Percentiles rank a stretch among this genome's conserved stretches.
These are phyloP conservation scores for Taphrina sp. DNA, from an alignment of 1,139 yeast genomes.

Conservation along the genomic window DNA sequence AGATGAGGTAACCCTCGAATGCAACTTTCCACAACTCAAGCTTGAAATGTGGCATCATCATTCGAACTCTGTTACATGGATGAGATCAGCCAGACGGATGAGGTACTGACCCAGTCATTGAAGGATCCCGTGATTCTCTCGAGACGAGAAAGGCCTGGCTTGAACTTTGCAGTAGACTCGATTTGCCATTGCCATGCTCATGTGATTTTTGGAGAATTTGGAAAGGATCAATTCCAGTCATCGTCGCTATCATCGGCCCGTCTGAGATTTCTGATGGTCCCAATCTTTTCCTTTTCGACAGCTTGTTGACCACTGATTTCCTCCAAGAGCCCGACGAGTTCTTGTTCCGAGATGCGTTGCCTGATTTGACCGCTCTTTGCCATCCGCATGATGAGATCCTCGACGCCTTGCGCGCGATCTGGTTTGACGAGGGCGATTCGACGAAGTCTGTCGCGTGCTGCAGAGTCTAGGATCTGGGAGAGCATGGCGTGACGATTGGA, in stretches of 20 bases:
- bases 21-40: too few species aligned
- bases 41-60: too few species aligned
- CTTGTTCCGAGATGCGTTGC: slow-evolving; percentile 70
- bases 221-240: too few species aligned
- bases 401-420: slow-evolving; percentile 80
- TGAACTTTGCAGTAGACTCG: too few species aligned
- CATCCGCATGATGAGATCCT: slow-evolving; percentile 68
- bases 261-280: slow-evolving; percentile 50
- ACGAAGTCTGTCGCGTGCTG: slow-evolving; percentile 82
- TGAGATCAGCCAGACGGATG: too few species aligned
- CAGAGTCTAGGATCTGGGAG: slow-evolving; percentile 5
- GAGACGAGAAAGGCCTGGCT: too few species aligned
- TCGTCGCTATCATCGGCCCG: slow-evolving; percentile 33
- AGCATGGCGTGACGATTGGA: slow-evolving; percentile 31
- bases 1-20: too few species aligned
- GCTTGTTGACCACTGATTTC: slow-evolving; percentile 76
- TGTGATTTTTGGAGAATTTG: too few species aligned
- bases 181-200: too few species aligned
- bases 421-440: slow-evolving; percentile 87
- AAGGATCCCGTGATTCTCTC: too few species aligned
- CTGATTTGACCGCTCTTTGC: slow-evolving; percentile 77
- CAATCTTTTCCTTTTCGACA: slow-evolving; percentile 54
- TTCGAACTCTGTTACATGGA: too few species aligned
- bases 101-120: too few species aligned
- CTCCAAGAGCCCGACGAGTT: slow-evolving; percentile 76